phyloP scores from a whole-genome alignment of 129 eudicot genomes.

The Logfia minima region DNA sequence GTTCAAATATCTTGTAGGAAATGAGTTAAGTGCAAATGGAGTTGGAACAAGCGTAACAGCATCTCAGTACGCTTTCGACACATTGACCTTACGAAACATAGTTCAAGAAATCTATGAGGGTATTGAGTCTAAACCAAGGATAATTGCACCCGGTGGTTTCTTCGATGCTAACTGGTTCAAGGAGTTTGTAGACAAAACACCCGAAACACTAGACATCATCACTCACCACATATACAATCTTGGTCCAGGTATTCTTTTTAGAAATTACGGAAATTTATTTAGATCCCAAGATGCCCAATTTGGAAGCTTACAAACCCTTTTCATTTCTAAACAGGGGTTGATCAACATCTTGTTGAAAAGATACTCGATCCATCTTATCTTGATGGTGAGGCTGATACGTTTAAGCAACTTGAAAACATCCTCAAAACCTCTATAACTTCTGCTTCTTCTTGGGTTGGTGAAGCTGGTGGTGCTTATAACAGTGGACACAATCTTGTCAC shows the following conservation, averaged over 20 bases:
- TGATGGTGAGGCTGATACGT: constrained; percentile 62
- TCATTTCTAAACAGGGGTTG: constrained; percentile 55
- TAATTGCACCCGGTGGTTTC: constrained; percentile 90
- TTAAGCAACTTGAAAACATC: constrained; percentile 50
- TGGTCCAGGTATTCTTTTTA: constrained; percentile 70
- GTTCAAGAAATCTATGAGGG: constrained; percentile 61
- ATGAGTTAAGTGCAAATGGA: constrained; percentile 78
- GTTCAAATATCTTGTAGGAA: constrained; percentile 46
- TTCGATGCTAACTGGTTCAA: constrained; percentile 71
- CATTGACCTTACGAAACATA: constrained; percentile 43
- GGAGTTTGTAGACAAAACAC: constrained; percentile 54
- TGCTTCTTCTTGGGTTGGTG: constrained; percentile 92
- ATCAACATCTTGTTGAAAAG: constrained; percentile 68
- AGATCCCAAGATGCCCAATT: constrained; percentile 3
- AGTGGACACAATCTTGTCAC: constrained; percentile 77
- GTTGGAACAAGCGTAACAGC: constrained; percentile 73
- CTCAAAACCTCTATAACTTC: constrained; percentile 54
- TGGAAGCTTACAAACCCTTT: constrained; percentile 17
- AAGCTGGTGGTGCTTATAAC: constrained; percentile 93
- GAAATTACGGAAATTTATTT: not conserved
- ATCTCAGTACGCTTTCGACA: constrained; percentile 62
- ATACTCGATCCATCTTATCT: constrained; percentile 75
- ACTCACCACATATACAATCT: constrained; percentile 89
- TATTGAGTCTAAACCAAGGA: constrained; percentile 45
- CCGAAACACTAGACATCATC: constrained; percentile 50